Conservation (phyloP, 495 filamentous ascomycete species). For the Neurospora discreta region DNA sequence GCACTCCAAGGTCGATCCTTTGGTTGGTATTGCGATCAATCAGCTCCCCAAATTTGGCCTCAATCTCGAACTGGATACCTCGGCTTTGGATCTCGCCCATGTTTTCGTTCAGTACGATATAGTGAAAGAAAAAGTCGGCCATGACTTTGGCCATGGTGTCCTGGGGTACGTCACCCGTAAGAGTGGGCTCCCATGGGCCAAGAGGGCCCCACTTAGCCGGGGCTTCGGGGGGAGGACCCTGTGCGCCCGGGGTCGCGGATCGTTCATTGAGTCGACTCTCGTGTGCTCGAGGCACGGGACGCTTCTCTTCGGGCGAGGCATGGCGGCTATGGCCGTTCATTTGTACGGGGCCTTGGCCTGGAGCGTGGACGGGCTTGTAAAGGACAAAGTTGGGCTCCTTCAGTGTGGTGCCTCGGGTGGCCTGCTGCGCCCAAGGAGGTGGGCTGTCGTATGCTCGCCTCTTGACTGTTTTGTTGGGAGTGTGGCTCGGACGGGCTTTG, state of each 20-base stretch:
- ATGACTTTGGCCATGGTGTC: conserved; percentile 57
- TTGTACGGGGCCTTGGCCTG: conserved; percentile 10
- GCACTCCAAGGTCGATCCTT: conserved; percentile 52
- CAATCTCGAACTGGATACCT: conserved; percentile 76
- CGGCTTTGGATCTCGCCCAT: conserved; percentile 40
- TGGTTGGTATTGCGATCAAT: conserved; percentile 58
- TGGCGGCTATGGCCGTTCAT: conserved; percentile 39
- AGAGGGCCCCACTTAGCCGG: conserved; percentile 18
- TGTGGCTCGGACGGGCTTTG: conserved; percentile 9
- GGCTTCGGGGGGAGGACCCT: neutral
- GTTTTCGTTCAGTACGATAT: conserved; percentile 50
- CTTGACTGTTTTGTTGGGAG: conserved; percentile 21
- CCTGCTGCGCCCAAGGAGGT: conserved; percentile 35
- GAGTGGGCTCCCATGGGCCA: conserved; percentile 64
- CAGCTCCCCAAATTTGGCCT: conserved; percentile 78
- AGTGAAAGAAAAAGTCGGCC: conserved; percentile 61
- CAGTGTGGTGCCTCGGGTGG: conserved; percentile 14
- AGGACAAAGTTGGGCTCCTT: conserved; percentile 27
- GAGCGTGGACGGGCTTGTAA: conserved; percentile 18
- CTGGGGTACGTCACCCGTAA: conserved; percentile 51
- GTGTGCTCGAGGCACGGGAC: conserved; percentile 17
- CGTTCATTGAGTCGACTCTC: neutral
- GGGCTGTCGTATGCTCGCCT: conserved; percentile 22
- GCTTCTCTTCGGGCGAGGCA: conserved; percentile 34
- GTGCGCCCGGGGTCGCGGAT: neutral